Evolutionary conservation across 345 rosid species (phyloP), one percentile per base, ranked within the genome.

Genomic region (Pistacia integerrima): DNA sequence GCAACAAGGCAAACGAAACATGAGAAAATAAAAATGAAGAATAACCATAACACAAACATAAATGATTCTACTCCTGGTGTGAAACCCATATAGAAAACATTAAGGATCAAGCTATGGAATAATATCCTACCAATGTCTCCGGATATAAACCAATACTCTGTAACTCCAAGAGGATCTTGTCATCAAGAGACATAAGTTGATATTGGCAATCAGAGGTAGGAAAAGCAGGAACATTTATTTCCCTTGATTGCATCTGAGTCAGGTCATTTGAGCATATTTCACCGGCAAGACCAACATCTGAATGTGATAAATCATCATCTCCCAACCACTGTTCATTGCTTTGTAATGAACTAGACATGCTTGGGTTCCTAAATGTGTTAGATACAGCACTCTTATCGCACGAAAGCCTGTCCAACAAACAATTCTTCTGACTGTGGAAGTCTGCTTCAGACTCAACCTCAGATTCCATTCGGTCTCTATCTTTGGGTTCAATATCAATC

Each of bases 381-480:
- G 91, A 88, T 70, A 86, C 87, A 61, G 85, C 88, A 84, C 94
- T 85, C 78, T 84, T 88, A 74, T 93, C 89, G 81, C 92, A 84
- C 28, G 97, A 93, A 76, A 88, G 70, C 79, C 93, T 84, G 74
- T 92, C 97, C 74, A 87, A 64, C 73, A 88, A 85, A 78, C 84
- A 80, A 70, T 78, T 89, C 83, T 84, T 92, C 82, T 85, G 97
- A 57, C 83, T 87, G 78, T 86, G 94, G 78, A 88, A 87, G 81
- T 91, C 91, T 65, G 82, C 85, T 57, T 81, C 85, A 60, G 99
- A 97, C 85, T 97, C 97, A 67, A 84, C 97, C 84, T 93, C 99
- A 82, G 92, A 91, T 86, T 96, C 99, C 88, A 91, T 82, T 80
- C 91, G 89, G 82, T 93, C 99, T 84, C 90, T 89, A 76, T 93